Base-by-base conservation (phyloP, 306 rosid species). In the Rosa multiflora region DNA sequence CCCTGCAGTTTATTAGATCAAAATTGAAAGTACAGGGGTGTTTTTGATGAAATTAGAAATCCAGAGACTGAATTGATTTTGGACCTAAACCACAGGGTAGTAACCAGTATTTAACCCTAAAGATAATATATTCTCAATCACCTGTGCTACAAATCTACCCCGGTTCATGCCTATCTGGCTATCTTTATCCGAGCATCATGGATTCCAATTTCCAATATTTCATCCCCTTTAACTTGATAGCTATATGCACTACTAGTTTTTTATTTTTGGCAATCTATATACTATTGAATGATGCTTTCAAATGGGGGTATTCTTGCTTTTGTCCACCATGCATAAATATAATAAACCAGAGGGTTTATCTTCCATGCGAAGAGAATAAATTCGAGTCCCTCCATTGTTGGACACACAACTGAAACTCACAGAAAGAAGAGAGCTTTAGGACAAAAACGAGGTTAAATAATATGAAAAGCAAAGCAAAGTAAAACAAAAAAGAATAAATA, bases 401-500 rank as follows among this genome's bases (percentile, higher is more conserved):
- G 85, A 67, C 79, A 75, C 80, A 78, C 70, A 74, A 26, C 66
- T 37, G 62, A 26, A 75, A 62, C 1, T 76, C 78, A 72, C 78
- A 72, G 70, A 77, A 81, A 48, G 79, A 48, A 42, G 62, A 67
- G 72, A 67, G 53, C 66, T 83, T 29, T 67, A 67, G 42, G 73
- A 73, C 26, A 80, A 76, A 67, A 70, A 26, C 78, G 39, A 29
- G 32, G 70, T 35, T 58, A 68, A 67, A 67, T 49, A 23, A 66
- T 63, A 32, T 7, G 14, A n/a, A 13, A 66, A 61, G 11, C 52
- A 62, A 72, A 58, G 53, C 21, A 79, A 40, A 58, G 56, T 26
- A 83, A 85, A 87, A 82, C 3, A 43, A 63, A 67, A 58, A 39
- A 39, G 71, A 93, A 89, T 92, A 85, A 76, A 88, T 88, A 78